Evolutionary conservation across 139 green algal genomes (phyloP), one percentile per base, ranked within the genome.

Genomic region (Nannochloris sp.): DNA sequence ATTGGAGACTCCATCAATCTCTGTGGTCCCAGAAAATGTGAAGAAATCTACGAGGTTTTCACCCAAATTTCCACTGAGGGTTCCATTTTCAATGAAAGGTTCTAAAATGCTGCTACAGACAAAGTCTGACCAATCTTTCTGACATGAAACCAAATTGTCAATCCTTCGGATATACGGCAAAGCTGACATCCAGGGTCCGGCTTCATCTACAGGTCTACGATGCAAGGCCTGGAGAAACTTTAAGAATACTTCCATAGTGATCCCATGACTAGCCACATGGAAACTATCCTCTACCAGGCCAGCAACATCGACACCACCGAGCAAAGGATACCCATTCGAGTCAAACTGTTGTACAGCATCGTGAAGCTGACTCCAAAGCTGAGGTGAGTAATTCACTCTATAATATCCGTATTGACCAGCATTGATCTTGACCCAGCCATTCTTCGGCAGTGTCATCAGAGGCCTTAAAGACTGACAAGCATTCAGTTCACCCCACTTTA

Each of bases 351-450:
- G 60, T 5, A 59, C 64, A 2, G 67, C 76, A 27, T 67, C 73
- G 1, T 64, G 62, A 18, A 88, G 62, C 4, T 31, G 15, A 0
- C 7, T 31, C 82, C 82, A 89, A 37, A 82, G 50, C 6, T 60
- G 29, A 19, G 62, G 50, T 3, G 59, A 61, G 66, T 90, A 90
- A 15, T 80, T 71, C 19, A 87, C 82, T 8, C 82, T 60, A 74
- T 82, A 85, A 37, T 73, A 80, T 19, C 76, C 79, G 18, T 72
- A 75, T 68, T 91, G 84, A 14, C 68, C 68, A 0, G 70, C 64
- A 49, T 90, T 90, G 12, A 91, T 58, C 74, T 89, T 88, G 4
- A 91, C 50, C 78, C 82, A 90, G 23, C 44, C 56, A 5, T 14
- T 18, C 4, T 73, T 50, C 50, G 58, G 34, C 29, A 69, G 2